Evolutionary conservation across 1,284 basidiomycete species (phyloP).

Genomic region (Pseudozyma tsukubaensis): DNA sequence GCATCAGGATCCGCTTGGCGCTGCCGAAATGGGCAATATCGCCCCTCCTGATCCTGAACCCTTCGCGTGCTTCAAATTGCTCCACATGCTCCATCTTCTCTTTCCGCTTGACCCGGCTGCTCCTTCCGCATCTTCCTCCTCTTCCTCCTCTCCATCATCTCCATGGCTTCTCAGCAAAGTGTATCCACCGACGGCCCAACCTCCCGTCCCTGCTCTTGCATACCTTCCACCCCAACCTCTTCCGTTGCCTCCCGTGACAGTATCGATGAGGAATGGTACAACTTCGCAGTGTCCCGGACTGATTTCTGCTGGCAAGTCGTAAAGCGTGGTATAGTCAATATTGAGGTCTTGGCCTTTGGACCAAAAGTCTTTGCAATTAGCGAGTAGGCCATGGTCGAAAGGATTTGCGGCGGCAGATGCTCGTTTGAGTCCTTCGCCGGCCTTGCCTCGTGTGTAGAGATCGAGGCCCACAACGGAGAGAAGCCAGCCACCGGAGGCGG

Average conservation of each 20-base stretch:
- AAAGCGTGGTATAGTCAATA: constrained; percentile 87
- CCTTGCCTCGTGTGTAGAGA: constrained; percentile 88
- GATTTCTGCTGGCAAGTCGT: constrained; percentile 75
- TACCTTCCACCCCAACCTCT: constrained; percentile 7
- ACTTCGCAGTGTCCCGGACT: constrained; percentile 34
- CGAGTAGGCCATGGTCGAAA: constrained; percentile 84
- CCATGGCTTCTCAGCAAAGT: constrained; percentile 15
- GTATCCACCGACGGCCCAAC: background rate
- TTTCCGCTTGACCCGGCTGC: background rate
- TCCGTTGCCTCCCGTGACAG: constrained; percentile 16
- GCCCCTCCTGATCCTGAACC: background rate
- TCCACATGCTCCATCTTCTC: constrained; percentile 36
- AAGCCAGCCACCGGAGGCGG: constrained; percentile 73
- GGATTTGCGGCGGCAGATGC: constrained; percentile 82
- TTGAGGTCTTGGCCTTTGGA: constrained; percentile 82
- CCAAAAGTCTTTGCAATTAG: constrained; percentile 96
- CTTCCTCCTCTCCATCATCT: constrained; percentile 15
- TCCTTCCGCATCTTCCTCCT: background rate
- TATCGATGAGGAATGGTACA: constrained; percentile 20
- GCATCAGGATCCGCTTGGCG: background rate
- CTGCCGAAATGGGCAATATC: constrained; percentile 15
- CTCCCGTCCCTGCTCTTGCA: background rate
- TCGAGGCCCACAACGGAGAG: constrained; percentile 92
- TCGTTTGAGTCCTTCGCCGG: constrained; percentile 79
- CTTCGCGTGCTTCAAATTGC: constrained; percentile 9